phyloP scores from a whole-genome alignment of 257 asterid genomes.

The Solanum chmielewskii region DNA sequence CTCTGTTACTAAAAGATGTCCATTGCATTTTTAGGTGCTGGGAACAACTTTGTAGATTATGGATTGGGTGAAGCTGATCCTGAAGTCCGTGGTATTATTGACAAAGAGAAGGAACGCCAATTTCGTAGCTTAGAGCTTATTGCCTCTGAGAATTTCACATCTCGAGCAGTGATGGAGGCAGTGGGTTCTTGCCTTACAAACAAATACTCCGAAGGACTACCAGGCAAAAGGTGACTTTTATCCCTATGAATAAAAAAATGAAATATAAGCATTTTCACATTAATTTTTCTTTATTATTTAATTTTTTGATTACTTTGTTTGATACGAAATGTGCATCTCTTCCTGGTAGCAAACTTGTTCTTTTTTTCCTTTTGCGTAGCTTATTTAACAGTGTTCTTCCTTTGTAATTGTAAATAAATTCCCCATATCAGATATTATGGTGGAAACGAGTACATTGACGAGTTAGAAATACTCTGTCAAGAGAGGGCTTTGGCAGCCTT shows the following conservation, averaged over 20 bases:
- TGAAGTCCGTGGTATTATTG: slow-evolving; percentile 57
- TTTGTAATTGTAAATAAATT: background rate
- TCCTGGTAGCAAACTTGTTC: background rate
- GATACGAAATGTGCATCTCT: background rate
- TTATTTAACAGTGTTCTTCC: background rate
- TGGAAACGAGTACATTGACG: slow-evolving; percentile 82
- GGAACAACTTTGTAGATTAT: slow-evolving; percentile 48
- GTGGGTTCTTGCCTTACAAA: slow-evolving; percentile 98
- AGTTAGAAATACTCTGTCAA: slow-evolving; percentile 90
- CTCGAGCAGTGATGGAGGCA: slow-evolving; percentile 99
- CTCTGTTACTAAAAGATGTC: background rate
- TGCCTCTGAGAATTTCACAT: slow-evolving; percentile 95
- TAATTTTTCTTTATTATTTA: background rate
- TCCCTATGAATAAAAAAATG: background rate
- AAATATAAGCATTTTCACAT: background rate
- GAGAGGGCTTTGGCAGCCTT: slow-evolving; percentile 89
- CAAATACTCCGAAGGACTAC: slow-evolving; percentile 92
- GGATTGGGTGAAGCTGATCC: slow-evolving; percentile 67
- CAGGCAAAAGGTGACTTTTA: slow-evolving; percentile 67
- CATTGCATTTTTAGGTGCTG: slow-evolving; percentile 28
- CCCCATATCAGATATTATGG: slow-evolving; percentile 58
- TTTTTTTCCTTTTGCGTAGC: background rate
- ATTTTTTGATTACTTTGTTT: background rate
- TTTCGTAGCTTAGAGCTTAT: slow-evolving; percentile 83
- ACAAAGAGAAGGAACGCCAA: slow-evolving; percentile 79